phyloP scores from a whole-genome alignment of 768 basidiomycete species.

The Rickenella mellea region DNA sequence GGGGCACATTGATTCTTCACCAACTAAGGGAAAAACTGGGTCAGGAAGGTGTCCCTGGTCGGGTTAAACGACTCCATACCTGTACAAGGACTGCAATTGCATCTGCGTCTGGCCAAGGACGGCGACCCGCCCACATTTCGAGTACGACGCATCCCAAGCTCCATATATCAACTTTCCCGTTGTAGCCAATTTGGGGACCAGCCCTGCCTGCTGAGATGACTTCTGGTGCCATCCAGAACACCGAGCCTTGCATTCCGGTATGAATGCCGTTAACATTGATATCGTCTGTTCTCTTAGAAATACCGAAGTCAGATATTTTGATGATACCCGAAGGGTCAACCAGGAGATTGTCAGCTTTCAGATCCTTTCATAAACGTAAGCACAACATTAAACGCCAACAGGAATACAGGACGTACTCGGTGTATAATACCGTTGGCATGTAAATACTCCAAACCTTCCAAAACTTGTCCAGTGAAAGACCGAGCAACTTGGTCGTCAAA shows the following conservation, averaged over 20 bases:
- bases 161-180: conserved; percentile 98
- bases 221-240: conserved; percentile 99
- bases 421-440: conserved; percentile 90
- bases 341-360: conserved; percentile 97
- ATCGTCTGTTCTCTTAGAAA: conserved; percentile 92
- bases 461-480: conserved; percentile 87
- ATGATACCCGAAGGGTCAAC: conserved; percentile 87
- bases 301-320: conserved; percentile 98
- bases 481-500: conserved; percentile 89
- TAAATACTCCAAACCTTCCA: conserved; percentile 86
- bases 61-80: conserved; percentile 30
- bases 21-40: conserved; percentile 51
- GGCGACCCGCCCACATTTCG: conserved; percentile 97
- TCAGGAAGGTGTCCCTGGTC: background rate
- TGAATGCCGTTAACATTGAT: conserved; percentile 72
- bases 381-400: background rate
- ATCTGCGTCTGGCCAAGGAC: conserved; percentile 91
- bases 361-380: conserved; percentile 44
- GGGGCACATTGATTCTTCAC: conserved; percentile 80
- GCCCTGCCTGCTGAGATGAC: conserved; percentile 81
- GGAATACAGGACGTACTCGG: conserved; percentile 41
- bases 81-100: conserved; percentile 91
- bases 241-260: conserved; percentile 94
- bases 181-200: conserved; percentile 51
- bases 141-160: conserved; percentile 96